A percentile compares a stretch with the other conserved stretches of the same genome.
Evolutionary conservation across 2,329 filamentous ascomycete species (phyloP).

Genomic region (Zymoseptoria ardabiliae): DNA sequence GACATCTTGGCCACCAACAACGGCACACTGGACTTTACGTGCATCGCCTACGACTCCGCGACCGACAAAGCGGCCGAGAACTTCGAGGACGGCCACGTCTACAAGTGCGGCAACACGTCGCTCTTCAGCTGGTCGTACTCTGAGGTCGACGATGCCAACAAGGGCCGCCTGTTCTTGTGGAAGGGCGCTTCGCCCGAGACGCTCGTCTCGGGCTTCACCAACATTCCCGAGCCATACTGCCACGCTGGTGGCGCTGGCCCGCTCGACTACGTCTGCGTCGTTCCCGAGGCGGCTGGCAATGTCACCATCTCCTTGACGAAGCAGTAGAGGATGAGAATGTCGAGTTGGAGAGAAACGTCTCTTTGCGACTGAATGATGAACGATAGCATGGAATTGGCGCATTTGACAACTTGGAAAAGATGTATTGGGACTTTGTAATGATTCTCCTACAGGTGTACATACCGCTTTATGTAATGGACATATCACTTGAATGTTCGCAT

Average conservation of each 20-base stretch:
- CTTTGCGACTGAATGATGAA: background rate
- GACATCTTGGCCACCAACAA: constrained; percentile 12
- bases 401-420: background rate
- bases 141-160: background rate
- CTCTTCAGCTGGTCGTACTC: constrained; percentile 8
- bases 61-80: background rate
- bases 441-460: too few relatives aligned
- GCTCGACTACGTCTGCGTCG: constrained; percentile 2
- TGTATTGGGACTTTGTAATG: too few relatives aligned
- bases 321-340: background rate
- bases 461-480: too few relatives aligned
- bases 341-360: background rate
- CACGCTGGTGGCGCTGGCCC: background rate
- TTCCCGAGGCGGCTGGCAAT: background rate
- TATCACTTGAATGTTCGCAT: too few relatives aligned
- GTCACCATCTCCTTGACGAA: background rate
- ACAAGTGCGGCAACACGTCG: constrained; percentile 9
- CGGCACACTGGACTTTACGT: constrained; percentile 10
- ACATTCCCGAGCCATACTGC: constrained; percentile 6
- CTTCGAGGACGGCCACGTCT: constrained; percentile 8
- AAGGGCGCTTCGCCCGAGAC: constrained; percentile 4
- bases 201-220: background rate
- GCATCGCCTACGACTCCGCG: constrained; percentile 4
- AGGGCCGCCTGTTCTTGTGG: constrained; percentile 9
- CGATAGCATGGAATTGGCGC: background rate